A percentile compares a stretch with the other conserved stretches of the same genome.
These are phyloP conservation scores for Penicillium coffeae DNA, from an alignment of 495 filamentous ascomycete species.

Conservation along the genomic window DNA sequence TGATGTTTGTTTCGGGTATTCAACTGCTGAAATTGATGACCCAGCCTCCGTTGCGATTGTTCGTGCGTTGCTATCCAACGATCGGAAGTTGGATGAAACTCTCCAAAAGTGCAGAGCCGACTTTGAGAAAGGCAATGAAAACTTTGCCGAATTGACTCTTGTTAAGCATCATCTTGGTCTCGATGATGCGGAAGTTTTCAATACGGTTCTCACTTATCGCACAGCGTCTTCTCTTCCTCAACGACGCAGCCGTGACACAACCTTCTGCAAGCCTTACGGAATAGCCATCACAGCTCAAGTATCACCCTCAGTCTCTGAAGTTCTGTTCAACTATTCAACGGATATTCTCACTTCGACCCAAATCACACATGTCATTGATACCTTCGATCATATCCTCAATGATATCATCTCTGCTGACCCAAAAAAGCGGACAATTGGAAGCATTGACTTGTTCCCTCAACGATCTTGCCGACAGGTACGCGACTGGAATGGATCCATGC, in stretches of 20 bases:
- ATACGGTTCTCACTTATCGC: conserved; percentile 46
- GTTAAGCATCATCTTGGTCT: conserved; percentile 38
- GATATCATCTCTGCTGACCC: conserved; percentile 31
- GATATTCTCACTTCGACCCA: conserved; percentile 32
- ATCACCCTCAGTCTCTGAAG: conserved; percentile 25
- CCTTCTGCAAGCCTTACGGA: conserved; percentile 43
- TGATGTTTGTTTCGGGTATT: conserved; percentile 54
- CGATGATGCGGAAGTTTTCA: conserved; percentile 43
- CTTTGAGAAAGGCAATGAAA: conserved; percentile 28
- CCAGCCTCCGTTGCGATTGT: conserved; percentile 22
- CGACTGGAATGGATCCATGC: conserved; percentile 33
- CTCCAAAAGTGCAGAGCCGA: conserved; percentile 34
- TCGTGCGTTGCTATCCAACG: conserved; percentile 34
- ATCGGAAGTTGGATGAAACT: conserved; percentile 29
- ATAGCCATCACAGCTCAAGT: conserved; percentile 58
- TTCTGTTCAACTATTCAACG: conserved; percentile 39
- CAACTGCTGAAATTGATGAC: conserved; percentile 22
- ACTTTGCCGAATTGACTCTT: conserved; percentile 35
- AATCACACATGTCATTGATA: conserved; percentile 36
- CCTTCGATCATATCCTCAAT: conserved; percentile 34
- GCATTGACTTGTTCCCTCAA: conserved; percentile 31
- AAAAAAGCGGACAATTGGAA: conserved; percentile 23
- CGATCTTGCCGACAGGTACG: conserved; percentile 27
- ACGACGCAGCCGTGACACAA: conserved; percentile 1
- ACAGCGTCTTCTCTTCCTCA: conserved; percentile 9